Percentiles rank a stretch among this genome's conserved stretches.
These are phyloP conservation scores for Pichia terricola DNA, from an alignment of 1,139 yeast species.

Conservation along the genomic window DNA sequence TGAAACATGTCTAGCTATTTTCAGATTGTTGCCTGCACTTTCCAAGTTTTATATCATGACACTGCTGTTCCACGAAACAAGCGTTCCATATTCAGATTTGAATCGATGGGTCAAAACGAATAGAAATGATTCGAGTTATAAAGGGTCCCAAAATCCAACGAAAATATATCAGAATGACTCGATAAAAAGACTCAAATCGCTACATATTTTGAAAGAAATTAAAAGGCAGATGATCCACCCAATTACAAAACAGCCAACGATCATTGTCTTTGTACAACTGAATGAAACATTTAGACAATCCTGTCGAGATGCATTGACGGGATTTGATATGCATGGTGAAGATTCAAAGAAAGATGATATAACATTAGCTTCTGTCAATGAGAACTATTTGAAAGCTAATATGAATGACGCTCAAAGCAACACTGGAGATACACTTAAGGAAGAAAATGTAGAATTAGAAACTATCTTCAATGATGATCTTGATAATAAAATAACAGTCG, in stretches of 20 bases:
- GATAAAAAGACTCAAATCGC: conserved; percentile 60
- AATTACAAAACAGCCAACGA: conserved; percentile 25
- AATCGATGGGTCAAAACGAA: conserved; percentile 54
- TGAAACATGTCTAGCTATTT: conserved; percentile 89
- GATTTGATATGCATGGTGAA: conserved; percentile 30
- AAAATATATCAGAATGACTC: conserved; percentile 62
- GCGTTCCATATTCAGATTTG: conserved; percentile 56
- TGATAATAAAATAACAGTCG: conserved; percentile 43
- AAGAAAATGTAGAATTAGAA: conserved; percentile 1
- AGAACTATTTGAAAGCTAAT: not conserved
- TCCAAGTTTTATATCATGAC: conserved; percentile 87
- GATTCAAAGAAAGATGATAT: conserved; percentile 7
- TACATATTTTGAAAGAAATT: conserved; percentile 68
- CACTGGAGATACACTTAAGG: not conserved
- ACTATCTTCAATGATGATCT: conserved; percentile 26
- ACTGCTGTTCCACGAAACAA: conserved; percentile 72
- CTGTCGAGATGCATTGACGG: conserved; percentile 77
- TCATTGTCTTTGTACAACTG: conserved; percentile 46
- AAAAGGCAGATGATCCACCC: conserved; percentile 27
- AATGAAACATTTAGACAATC: conserved; percentile 68
- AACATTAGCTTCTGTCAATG: conserved; percentile 1
- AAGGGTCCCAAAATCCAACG: conserved; percentile 32
- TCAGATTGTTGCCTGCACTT: conserved; percentile 75
- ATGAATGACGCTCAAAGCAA: conserved; percentile 1
- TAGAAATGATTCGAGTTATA: conserved; percentile 15